A percentile compares a stretch with the other conserved stretches of the same genome.
Evolutionary conservation across 257 asterid genomes (phyloP).

Genomic region (Scutellaria galericulata): DNA sequence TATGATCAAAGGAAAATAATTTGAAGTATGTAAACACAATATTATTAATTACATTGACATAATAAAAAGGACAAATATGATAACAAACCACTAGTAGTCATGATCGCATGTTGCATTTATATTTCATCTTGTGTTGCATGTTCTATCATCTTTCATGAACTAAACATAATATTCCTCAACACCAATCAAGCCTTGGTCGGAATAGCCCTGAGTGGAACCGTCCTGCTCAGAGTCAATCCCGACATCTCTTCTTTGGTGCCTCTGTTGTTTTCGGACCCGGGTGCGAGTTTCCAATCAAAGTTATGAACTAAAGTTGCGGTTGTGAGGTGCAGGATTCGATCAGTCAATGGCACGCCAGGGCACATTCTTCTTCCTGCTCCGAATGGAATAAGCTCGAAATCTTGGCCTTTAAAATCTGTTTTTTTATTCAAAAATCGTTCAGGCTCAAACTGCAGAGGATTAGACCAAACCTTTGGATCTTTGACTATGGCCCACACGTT

Average conservation of each 20-base stretch:
- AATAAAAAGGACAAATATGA: too few relatives aligned
- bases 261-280: too few relatives aligned
- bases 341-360: background rate
- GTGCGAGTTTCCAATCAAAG: background rate
- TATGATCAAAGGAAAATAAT: too few relatives aligned
- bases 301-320: background rate
- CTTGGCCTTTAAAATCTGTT: background rate
- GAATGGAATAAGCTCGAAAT: background rate
- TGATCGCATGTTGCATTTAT: too few relatives aligned
- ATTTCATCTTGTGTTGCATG: too few relatives aligned
- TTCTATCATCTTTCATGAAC: too few relatives aligned
- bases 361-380: too few relatives aligned
- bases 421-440: background rate
- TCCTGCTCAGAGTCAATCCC: background rate
- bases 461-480: background rate
- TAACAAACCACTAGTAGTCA: too few relatives aligned
- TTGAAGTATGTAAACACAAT: too few relatives aligned
- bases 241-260: background rate
- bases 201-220: conserved; percentile 1
- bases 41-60: too few relatives aligned
- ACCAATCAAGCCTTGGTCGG: background rate
- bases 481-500: background rate
- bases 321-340: background rate
- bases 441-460: background rate
- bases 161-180: too few relatives aligned